Conservation (phyloP, 805 yeast genomes). For the Kazachstania bromeliacearum region DNA sequence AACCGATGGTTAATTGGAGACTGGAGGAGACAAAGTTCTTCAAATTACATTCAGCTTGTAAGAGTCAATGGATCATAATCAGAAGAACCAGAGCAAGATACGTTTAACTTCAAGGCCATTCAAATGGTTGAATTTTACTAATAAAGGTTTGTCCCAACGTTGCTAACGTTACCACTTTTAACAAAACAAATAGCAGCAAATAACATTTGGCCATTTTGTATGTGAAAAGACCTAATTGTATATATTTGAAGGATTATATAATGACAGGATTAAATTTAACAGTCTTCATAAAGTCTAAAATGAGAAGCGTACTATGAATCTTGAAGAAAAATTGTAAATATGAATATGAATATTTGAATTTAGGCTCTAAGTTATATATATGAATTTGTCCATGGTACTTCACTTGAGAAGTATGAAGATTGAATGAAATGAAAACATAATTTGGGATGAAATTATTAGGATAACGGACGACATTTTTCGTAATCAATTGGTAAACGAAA, state of each 20-base stretch:
- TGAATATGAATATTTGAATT: constrained; percentile 17
- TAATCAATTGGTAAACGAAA: constrained; percentile 7
- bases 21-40: constrained; percentile 16
- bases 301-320: constrained; percentile 17
- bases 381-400: constrained; percentile 11
- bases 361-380: constrained; percentile 20
- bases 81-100: constrained; percentile 7
- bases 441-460: constrained; percentile 10
- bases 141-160: constrained; percentile 18
- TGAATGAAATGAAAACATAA: constrained; percentile 17
- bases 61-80: constrained; percentile 15
- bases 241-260: constrained; percentile 15
- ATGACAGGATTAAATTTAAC: constrained; percentile 17
- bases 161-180: constrained; percentile 21
- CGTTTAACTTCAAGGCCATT: constrained; percentile 7
- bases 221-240: constrained; percentile 16
- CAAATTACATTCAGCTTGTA: constrained; percentile 13
- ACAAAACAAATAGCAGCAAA: constrained; percentile 8
- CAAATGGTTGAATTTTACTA: constrained; percentile 9
- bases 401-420: constrained; percentile 10
- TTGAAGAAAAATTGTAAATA: constrained; percentile 23
- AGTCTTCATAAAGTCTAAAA: constrained; percentile 19
- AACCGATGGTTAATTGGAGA: constrained; percentile 9
- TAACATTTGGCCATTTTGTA: constrained; percentile 12
- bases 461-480: constrained; percentile 2